phyloP scores from a whole-genome alignment of 2,329 filamentous ascomycete genomes.

The Nemania sp. region DNA sequence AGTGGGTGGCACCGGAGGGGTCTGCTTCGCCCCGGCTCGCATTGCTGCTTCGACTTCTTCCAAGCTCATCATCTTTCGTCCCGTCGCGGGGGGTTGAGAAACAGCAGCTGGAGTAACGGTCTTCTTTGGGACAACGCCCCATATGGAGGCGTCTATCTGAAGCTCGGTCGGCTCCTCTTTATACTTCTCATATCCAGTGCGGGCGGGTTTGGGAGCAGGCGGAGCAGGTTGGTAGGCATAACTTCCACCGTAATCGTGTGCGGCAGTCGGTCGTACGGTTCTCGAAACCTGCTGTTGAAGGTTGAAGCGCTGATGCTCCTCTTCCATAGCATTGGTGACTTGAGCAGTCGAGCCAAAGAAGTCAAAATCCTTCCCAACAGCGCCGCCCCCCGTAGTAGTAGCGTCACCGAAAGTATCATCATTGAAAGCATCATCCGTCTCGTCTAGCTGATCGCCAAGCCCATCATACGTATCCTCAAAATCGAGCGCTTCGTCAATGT shows the following conservation, averaged over 20 bases:
- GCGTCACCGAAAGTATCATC: conserved; percentile 87
- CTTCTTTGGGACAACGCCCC: conserved; percentile 81
- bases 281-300: conserved; percentile 75
- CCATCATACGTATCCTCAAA: conserved; percentile 99
- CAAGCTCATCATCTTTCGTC: conserved; percentile 90
- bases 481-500: conserved; percentile 69
- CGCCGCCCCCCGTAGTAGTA: conserved; percentile 56
- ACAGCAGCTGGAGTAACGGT: conserved; percentile 50
- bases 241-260: conserved; percentile 51
- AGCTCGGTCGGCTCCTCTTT: conserved; percentile 88
- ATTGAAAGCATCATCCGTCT: conserved; percentile 94
- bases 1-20: conserved; percentile 54
- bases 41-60: conserved; percentile 97
- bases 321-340: conserved; percentile 85
- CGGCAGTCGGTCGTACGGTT: conserved; percentile 52
- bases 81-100: conserved; percentile 41
- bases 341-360: conserved; percentile 95
- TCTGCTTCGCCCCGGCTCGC: conserved; percentile 72
- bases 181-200: conserved; percentile 93
- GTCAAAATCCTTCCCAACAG: conserved; percentile 92
- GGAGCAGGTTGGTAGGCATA: conserved; percentile 56
- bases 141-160: conserved; percentile 91
- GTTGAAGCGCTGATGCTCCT: conserved; percentile 88
- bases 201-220: conserved; percentile 68
- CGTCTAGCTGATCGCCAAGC: conserved; percentile 88